Percentiles rank a stretch among this genome's conserved stretches.
phyloP scores from a whole-genome alignment of 768 basidiomycete genomes.

The Boletus sensibilis region DNA sequence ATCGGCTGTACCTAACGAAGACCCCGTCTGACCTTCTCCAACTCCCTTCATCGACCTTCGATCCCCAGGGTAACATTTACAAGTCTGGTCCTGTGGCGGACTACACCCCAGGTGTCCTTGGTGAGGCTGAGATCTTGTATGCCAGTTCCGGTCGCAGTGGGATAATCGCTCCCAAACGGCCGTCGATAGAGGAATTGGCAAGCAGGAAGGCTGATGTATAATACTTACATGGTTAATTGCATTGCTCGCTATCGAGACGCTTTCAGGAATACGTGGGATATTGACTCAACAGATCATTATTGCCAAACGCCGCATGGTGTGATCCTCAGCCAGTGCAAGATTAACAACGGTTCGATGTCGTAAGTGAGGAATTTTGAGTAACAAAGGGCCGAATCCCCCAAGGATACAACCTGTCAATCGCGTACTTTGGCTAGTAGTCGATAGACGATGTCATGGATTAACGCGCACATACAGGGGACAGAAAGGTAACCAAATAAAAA shows the following conservation, averaged over 20 bases:
- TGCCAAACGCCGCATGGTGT: background rate
- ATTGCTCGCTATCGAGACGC: constrained; percentile 16
- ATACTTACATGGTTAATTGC: constrained; percentile 29
- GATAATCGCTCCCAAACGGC: constrained; percentile 33
- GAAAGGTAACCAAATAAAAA: background rate
- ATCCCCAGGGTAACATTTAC: constrained; percentile 56
- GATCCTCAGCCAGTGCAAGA: background rate
- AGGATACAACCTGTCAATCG: background rate
- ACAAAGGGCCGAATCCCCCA: no score
- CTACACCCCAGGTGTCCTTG: constrained; percentile 56
- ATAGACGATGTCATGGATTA: background rate
- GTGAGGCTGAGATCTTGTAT: constrained; percentile 64
- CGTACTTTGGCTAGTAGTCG: background rate
- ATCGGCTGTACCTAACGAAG: constrained; percentile 78
- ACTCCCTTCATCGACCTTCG: constrained; percentile 75
- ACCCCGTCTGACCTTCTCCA: constrained; percentile 66
- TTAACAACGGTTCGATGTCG: background rate
- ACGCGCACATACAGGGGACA: background rate
- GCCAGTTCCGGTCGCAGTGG: constrained; percentile 64
- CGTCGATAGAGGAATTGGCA: constrained; percentile 25
- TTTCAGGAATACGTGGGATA: background rate
- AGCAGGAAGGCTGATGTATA: constrained; percentile 26
- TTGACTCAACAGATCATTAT: background rate
- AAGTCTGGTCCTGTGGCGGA: constrained; percentile 41
- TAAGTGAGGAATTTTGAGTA: background rate